phyloP scores from a whole-genome alignment of 2,329 filamentous ascomycete species.

The Nectriaceae sp. region DNA sequence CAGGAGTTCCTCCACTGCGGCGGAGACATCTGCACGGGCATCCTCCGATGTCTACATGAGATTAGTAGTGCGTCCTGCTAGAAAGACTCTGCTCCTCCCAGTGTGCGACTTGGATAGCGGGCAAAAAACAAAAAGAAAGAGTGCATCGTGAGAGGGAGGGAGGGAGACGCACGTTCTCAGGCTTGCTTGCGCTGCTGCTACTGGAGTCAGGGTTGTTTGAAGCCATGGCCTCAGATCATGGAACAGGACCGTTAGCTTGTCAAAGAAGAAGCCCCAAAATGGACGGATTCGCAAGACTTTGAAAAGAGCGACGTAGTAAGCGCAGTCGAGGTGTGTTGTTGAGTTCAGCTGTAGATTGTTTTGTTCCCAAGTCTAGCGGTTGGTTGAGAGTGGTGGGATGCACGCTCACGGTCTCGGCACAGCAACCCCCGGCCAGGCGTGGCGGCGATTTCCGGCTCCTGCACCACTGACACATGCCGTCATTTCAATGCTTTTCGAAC shows the following conservation, averaged over 20 bases:
- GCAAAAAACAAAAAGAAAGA: background rate
- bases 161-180: constrained; percentile 34
- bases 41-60: constrained; percentile 43
- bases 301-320: no score
- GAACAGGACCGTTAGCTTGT: background rate
- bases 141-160: background rate
- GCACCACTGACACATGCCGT: constrained; percentile 9
- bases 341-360: background rate
- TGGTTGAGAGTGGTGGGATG: no score
- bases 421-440: constrained; percentile 6
- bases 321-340: background rate
- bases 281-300: background rate
- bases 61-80: constrained; percentile 17
- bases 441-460: constrained; percentile 24
- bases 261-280: background rate
- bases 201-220: constrained; percentile 38
- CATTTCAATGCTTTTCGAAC: constrained; percentile 22
- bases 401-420: no score
- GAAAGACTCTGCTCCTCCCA: constrained; percentile 2
- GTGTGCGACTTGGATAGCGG: constrained; percentile 8
- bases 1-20: constrained; percentile 83
- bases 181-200: constrained; percentile 32
- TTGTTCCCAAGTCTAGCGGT: no score
- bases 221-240: constrained; percentile 32
- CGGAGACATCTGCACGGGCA: constrained; percentile 65